These are phyloP conservation scores for Chaetomiaceae sp. DNA, from an alignment of 2,329 filamentous ascomycete species.

Conservation along the genomic window DNA sequence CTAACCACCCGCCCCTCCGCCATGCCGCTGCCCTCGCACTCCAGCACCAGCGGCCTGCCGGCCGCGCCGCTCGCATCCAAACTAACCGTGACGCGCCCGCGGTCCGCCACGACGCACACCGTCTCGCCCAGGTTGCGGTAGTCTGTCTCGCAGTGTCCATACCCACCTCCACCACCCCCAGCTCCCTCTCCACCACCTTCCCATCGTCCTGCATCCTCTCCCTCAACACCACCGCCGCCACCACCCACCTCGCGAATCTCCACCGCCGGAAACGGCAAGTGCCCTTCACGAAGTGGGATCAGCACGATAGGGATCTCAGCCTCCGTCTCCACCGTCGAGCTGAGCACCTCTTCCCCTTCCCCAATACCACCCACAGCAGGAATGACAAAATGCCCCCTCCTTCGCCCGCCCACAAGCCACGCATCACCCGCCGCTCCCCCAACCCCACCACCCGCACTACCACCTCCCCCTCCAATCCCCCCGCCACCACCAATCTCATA, in stretches of 20 bases:
- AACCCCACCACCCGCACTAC: too few relatives aligned
- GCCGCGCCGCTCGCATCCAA: slow-evolving; percentile 60
- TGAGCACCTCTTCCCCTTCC: slow-evolving; percentile 23
- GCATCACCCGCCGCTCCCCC: slow-evolving; percentile 58
- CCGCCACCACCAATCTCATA: slow-evolving; percentile 80
- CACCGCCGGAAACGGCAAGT: slow-evolving; percentile 68
- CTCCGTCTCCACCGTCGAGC: slow-evolving; percentile 43
- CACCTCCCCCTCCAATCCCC: too few relatives aligned
- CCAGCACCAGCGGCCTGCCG: slow-evolving; percentile 60
- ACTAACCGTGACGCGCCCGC: slow-evolving; percentile 65
- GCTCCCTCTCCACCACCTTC: slow-evolving; percentile 19
- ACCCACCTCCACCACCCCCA: slow-evolving; percentile 11
- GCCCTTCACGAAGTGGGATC: slow-evolving; percentile 72
- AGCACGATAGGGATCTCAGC: slow-evolving; percentile 64
- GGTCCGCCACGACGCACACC: slow-evolving; percentile 66
- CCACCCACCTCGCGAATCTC: slow-evolving; percentile 62
- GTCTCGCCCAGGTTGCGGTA: slow-evolving; percentile 71
- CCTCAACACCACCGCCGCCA: slow-evolving; percentile 19
- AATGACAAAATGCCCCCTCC: slow-evolving; percentile 70
- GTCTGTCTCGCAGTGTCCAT: slow-evolving; percentile 67
- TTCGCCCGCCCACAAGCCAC: slow-evolving; percentile 82
- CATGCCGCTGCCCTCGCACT: slow-evolving; percentile 44
- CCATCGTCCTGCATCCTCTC: slow-evolving; percentile 16
- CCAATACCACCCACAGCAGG: slow-evolving; percentile 28
- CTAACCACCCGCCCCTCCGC: slow-evolving; percentile 32